These are phyloP conservation scores for Cruciata laevipes DNA, from an alignment of 257 asterid species.

Conservation along the genomic window DNA sequence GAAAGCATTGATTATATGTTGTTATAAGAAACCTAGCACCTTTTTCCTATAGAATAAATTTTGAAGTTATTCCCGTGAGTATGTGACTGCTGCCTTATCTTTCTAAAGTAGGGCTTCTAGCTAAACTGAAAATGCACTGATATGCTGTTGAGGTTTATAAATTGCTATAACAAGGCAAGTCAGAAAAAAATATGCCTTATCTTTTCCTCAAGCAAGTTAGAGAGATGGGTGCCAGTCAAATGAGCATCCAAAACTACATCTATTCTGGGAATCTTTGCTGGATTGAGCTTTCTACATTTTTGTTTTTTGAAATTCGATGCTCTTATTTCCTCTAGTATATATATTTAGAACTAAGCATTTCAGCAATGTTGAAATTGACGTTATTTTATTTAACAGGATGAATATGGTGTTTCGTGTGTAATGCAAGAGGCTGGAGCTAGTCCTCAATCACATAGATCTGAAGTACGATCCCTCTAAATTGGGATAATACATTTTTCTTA, in stretches of 20 bases:
- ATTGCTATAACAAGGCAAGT: background rate
- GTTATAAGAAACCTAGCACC: background rate
- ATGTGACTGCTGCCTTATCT: background rate
- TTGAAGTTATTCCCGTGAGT: background rate
- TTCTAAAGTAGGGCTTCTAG: background rate
- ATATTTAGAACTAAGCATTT: background rate
- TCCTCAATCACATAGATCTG: slow-evolving; percentile 62
- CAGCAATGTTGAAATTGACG: background rate
- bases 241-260: background rate
- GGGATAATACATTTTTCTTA: slow-evolving; percentile 8
- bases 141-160: background rate
- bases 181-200: background rate
- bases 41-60: background rate
- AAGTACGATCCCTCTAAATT: slow-evolving; percentile 36
- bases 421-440: slow-evolving; percentile 56
- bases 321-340: background rate
- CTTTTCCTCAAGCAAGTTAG: background rate
- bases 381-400: slow-evolving; percentile 46
- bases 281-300: background rate
- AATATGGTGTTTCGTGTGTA: slow-evolving; percentile 50
- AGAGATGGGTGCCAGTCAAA: background rate
- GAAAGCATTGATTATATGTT: background rate
- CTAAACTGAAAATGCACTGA: background rate
- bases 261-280: background rate
- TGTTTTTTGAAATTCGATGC: too few relatives aligned